phyloP scores from a whole-genome alignment of 768 basidiomycete genomes.

The Panaeolus cyanescens region DNA sequence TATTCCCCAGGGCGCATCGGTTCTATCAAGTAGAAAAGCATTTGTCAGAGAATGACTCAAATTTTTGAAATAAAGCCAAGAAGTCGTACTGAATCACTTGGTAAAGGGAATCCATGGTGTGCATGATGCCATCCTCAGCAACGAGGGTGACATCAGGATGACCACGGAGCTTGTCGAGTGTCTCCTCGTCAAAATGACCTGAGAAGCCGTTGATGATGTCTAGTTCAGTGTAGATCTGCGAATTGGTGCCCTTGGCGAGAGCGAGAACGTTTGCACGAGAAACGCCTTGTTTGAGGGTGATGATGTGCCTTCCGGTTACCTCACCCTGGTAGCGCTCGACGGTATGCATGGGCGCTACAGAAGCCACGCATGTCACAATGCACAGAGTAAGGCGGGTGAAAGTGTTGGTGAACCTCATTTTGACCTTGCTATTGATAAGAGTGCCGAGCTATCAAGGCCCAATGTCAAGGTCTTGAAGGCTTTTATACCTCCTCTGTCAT shows the following conservation, averaged over 20 bases:
- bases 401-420: too few species aligned
- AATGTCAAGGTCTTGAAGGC: too few species aligned
- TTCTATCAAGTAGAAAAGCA: background rate
- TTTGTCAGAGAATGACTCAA: background rate
- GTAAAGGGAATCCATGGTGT: too few species aligned
- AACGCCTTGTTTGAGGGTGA: background rate
- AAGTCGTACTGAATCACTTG: too few species aligned
- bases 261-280: background rate
- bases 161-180: constrained; percentile 24
- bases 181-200: constrained; percentile 19
- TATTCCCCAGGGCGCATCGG: constrained; percentile 10
- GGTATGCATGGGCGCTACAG: too few species aligned
- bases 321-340: constrained; percentile 6
- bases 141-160: constrained; percentile 26
- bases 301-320: constrained; percentile 1
- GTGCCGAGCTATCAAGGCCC: too few species aligned
- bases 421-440: too few species aligned
- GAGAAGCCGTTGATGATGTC: constrained; percentile 31
- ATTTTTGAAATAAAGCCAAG: too few species aligned
- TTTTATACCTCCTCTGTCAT: too few species aligned
- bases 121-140: constrained; percentile 31
- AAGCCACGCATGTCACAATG: too few species aligned
- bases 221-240: constrained; percentile 19
- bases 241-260: background rate
- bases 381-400: too few species aligned